Percentiles rank a stretch among this genome's conserved stretches.
Conservation (phyloP, 1,284 basidiomycete species). For the Apiotrichum montevideense region DNA sequence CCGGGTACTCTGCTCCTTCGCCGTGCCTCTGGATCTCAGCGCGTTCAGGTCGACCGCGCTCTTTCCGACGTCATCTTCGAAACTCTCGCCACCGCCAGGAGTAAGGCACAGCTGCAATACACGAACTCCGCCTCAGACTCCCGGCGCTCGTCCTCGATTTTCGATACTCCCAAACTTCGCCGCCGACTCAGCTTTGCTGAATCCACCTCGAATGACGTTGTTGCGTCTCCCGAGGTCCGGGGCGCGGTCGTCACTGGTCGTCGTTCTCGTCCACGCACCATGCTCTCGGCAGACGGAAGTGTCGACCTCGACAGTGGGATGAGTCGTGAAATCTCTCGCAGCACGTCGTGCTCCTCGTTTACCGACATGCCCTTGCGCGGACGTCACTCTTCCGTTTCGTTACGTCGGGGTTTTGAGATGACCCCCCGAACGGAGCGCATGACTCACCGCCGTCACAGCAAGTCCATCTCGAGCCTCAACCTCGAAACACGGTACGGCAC, state of each 20-base stretch:
- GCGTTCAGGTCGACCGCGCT: slow-evolving; percentile 50
- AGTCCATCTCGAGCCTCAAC: neutral
- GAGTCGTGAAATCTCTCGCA: slow-evolving; percentile 6
- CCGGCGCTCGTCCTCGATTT: slow-evolving; percentile 16
- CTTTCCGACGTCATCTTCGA: slow-evolving; percentile 48
- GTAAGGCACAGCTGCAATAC: slow-evolving; percentile 32
- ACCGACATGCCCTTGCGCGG: slow-evolving; percentile 1
- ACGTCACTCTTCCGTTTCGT: slow-evolving; percentile 4
- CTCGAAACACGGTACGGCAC: neutral
- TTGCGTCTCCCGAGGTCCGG: slow-evolving; percentile 5
- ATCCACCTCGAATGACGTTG: slow-evolving; percentile 6
- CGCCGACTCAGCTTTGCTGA: slow-evolving; percentile 29
- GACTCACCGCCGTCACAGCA: neutral
- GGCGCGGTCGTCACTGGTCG: slow-evolving; percentile 4
- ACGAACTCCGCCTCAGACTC: slow-evolving; percentile 23
- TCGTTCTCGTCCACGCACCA: neutral
- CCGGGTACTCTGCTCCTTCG: slow-evolving; percentile 55
- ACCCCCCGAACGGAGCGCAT: neutral
- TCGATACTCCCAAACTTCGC: slow-evolving; percentile 31
- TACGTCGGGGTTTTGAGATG: slow-evolving; percentile 6
- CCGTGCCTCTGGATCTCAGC: slow-evolving; percentile 61
- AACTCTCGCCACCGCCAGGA: slow-evolving; percentile 40
- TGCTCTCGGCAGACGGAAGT: neutral
- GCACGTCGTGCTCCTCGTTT: slow-evolving; percentile 10
- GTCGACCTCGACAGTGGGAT: neutral